phyloP scores from a whole-genome alignment of 2,329 filamentous ascomycete species.

The Aspergillus sp. region DNA sequence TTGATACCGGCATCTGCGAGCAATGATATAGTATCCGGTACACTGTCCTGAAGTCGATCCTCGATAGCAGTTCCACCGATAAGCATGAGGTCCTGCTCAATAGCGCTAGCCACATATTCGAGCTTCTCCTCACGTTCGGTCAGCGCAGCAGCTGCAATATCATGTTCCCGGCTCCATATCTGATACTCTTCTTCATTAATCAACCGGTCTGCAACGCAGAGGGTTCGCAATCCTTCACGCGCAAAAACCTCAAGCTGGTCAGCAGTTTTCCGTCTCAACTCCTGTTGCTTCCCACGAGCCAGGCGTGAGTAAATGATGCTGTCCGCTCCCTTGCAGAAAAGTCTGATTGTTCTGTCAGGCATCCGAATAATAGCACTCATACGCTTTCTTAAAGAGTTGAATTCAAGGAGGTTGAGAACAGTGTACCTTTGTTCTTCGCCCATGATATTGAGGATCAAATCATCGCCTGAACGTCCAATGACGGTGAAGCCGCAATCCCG shows the following conservation, averaged over 20 bases:
- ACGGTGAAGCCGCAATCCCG: slow-evolving; percentile 95
- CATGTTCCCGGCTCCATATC: slow-evolving; percentile 81
- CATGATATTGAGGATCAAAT: slow-evolving; percentile 81
- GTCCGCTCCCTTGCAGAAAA: slow-evolving; percentile 97
- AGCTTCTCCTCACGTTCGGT: slow-evolving; percentile 89
- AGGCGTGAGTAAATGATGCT: slow-evolving; percentile 95
- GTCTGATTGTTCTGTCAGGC: slow-evolving; percentile 83
- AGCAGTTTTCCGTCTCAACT: slow-evolving; percentile 78
- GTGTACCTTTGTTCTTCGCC: slow-evolving; percentile 82
- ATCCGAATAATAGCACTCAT: slow-evolving; percentile 98
- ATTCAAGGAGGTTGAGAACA: slow-evolving; percentile 92
- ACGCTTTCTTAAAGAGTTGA: slow-evolving; percentile 93
- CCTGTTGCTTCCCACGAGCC: slow-evolving; percentile 78
- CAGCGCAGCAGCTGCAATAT: slow-evolving; percentile 79
- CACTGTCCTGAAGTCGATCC: slow-evolving; percentile 92
- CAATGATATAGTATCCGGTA: slow-evolving; percentile 90
- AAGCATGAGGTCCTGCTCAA: slow-evolving; percentile 85
- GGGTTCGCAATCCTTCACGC: slow-evolving; percentile 86
- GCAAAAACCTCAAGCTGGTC: slow-evolving; percentile 98
- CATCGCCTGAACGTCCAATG: slow-evolving; percentile 74
- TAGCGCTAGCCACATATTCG: slow-evolving; percentile 82
- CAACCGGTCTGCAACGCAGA: slow-evolving; percentile 86
- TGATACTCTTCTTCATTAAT: slow-evolving; percentile 80
- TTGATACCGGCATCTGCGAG: slow-evolving; percentile 95
- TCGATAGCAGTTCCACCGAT: slow-evolving; percentile 96